phyloP scores from a whole-genome alignment of 2,329 filamentous ascomycete genomes.

The Aspergillus ibericus region DNA sequence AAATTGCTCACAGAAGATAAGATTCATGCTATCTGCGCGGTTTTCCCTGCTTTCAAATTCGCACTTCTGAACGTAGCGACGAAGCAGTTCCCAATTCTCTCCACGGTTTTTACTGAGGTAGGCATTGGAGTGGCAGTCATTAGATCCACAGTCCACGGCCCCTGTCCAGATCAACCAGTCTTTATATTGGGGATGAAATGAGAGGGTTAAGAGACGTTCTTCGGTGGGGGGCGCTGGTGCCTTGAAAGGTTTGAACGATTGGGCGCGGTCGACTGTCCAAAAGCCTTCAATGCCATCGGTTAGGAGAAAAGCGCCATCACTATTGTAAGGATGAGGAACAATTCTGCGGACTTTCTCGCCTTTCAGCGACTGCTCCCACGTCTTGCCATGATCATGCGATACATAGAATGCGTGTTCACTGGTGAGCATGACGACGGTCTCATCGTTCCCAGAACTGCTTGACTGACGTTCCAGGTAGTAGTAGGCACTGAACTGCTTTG shows the following conservation, averaged over 20 bases:
- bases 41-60: slow-evolving; percentile 75
- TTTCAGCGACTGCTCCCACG: slow-evolving; percentile 71
- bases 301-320: slow-evolving; percentile 83
- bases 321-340: slow-evolving; percentile 75
- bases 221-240: slow-evolving; percentile 63
- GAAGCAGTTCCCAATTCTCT: slow-evolving; percentile 71
- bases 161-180: slow-evolving; percentile 95
- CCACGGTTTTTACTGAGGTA: slow-evolving; percentile 79
- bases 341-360: slow-evolving; percentile 70
- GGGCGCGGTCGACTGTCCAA: slow-evolving; percentile 79
- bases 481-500: slow-evolving; percentile 54
- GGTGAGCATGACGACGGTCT: slow-evolving; percentile 68
- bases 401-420: slow-evolving; percentile 65
- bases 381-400: slow-evolving; percentile 84
- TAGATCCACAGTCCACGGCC: slow-evolving; percentile 63
- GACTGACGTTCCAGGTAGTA: slow-evolving; percentile 79
- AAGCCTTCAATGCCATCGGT: slow-evolving; percentile 67
- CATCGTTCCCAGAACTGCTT: slow-evolving; percentile 64
- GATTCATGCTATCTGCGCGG: slow-evolving; percentile 60
- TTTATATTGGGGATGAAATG: slow-evolving; percentile 80
- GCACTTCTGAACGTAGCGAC: slow-evolving; percentile 75
- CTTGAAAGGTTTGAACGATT: slow-evolving; percentile 71
- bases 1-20: slow-evolving; percentile 65
- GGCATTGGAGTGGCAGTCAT: slow-evolving; percentile 69
- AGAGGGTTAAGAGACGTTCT: slow-evolving; percentile 55